Evolutionary conservation across 345 rosid genomes (phyloP).

Genomic region (Hibiscus mutabilis): DNA sequence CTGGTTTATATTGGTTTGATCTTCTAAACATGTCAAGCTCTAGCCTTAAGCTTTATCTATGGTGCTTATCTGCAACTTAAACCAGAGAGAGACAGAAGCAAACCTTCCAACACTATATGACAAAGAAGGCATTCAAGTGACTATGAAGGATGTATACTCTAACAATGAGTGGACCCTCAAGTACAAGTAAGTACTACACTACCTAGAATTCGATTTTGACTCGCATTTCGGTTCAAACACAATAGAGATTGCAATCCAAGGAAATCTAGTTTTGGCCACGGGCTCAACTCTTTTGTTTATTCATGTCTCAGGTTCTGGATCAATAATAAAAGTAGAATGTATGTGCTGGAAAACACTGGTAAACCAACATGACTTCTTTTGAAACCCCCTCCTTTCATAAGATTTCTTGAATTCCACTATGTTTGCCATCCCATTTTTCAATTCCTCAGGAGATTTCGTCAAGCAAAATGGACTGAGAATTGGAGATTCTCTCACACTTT

Average conservation of each 20-base stretch:
- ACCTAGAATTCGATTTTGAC: not conserved
- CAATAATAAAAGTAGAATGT: constrained; percentile 85
- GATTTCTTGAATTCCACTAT: not conserved
- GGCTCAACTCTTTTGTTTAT: not conserved
- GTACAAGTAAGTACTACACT: constrained; percentile 50
- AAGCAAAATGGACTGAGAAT: constrained; percentile 35
- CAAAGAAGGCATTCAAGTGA: constrained; percentile 55
- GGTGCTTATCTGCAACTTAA: constrained; percentile 11
- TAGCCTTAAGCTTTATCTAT: not conserved
- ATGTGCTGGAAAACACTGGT: constrained; percentile 82
- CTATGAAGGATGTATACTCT: constrained; percentile 42
- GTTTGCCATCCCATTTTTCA: not conserved
- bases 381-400: not conserved
- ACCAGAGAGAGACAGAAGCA: constrained; percentile 62
- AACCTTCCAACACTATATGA: constrained; percentile 55
- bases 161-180: constrained; percentile 42
- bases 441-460: constrained; percentile 54
- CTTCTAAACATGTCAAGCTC: not conserved
- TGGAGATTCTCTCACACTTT: constrained; percentile 59
- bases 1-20: not conserved
- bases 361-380: not conserved
- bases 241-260: no score
- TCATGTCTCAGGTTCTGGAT: constrained; percentile 64
- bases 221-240: no score
- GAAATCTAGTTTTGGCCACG: no score